A percentile compares a stretch with the other conserved stretches of the same genome.
Conservation (phyloP, 805 yeast genomes). For the Yarrowia bubula region DNA sequence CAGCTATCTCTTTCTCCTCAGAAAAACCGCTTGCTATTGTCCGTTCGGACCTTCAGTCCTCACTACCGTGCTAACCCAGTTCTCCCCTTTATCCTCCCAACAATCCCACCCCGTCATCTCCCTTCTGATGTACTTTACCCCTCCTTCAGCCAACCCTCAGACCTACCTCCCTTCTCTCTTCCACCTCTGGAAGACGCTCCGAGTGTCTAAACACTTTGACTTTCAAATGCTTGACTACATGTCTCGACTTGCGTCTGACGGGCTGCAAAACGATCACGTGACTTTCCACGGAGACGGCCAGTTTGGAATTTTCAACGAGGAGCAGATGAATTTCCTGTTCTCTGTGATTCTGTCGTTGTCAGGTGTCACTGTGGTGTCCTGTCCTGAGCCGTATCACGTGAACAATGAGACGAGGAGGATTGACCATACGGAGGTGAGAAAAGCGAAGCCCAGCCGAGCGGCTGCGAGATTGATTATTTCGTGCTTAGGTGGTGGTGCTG, state of each 20-base stretch:
- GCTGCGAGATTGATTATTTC: conserved; percentile 56
- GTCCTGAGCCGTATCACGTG: conserved; percentile 11
- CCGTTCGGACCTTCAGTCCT: neutral
- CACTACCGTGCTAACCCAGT: neutral
- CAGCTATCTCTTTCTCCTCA: no score
- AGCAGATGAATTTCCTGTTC: conserved; percentile 60
- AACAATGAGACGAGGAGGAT: conserved; percentile 14
- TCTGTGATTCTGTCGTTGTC: conserved; percentile 46
- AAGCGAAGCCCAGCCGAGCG: conserved; percentile 38
- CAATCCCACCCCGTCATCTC: conserved; percentile 21
- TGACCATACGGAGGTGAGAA: conserved; percentile 12
- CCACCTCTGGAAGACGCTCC: conserved; percentile 66
- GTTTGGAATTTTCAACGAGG: conserved; percentile 62
- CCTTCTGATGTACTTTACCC: conserved; percentile 17
- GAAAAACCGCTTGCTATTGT: neutral
- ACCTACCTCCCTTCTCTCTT: conserved; percentile 66
- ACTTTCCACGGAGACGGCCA: conserved; percentile 41
- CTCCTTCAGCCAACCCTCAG: conserved; percentile 42
- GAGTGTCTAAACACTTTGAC: conserved; percentile 52
- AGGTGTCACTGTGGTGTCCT: conserved; percentile 45
- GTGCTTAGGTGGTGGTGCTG: conserved; percentile 53
- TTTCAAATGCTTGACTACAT: conserved; percentile 62
- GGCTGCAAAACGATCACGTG: conserved; percentile 39
- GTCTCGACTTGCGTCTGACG: conserved; percentile 52
- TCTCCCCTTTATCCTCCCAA: conserved; percentile 22